Evolutionary conservation across 1,284 basidiomycete genomes (phyloP).

Genomic region (Apiotrichum laibachii): DNA sequence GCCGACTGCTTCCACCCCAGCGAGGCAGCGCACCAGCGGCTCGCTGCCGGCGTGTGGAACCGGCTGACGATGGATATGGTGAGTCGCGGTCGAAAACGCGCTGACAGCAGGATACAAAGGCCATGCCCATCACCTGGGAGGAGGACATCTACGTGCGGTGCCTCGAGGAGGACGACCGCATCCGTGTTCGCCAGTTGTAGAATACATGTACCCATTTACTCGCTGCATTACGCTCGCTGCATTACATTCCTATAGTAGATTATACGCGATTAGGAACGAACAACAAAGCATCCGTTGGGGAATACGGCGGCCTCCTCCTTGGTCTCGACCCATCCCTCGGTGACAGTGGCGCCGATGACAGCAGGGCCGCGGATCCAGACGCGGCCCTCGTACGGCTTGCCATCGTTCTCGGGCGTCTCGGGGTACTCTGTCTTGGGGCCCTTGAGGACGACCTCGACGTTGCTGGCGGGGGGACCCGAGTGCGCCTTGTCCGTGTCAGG

Average conservation of each 20-base stretch:
- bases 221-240: too few species aligned
- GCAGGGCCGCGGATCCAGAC: slow-evolving; percentile 38
- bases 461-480: slow-evolving; percentile 43
- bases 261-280: not conserved
- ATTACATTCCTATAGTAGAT: too few species aligned
- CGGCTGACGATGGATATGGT: slow-evolving; percentile 28
- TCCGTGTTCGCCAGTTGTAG: slow-evolving; percentile 16
- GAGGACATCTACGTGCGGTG: slow-evolving; percentile 42
- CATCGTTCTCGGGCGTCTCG: slow-evolving; percentile 13
- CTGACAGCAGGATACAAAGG: slow-evolving; percentile 33
- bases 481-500: slow-evolving; percentile 25
- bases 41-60: slow-evolving; percentile 52
- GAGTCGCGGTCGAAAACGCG: accelerated
- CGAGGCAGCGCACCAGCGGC: slow-evolving; percentile 42
- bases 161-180: slow-evolving; percentile 44
- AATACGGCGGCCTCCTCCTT: slow-evolving; percentile 31
- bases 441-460: slow-evolving; percentile 44
- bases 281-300: slow-evolving; percentile 43
- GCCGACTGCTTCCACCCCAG: slow-evolving; percentile 53
- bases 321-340: slow-evolving; percentile 36
- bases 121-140: slow-evolving; percentile 42
- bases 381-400: slow-evolving; percentile 22
- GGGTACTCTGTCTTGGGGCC: slow-evolving; percentile 27
- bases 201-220: too few species aligned
- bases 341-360: slow-evolving; percentile 23